Evolutionary conservation across 371 early-diverging fungal species (phyloP), one percentile per base, ranked within the genome.

Genomic region (Lichtheimia ramosa): DNA sequence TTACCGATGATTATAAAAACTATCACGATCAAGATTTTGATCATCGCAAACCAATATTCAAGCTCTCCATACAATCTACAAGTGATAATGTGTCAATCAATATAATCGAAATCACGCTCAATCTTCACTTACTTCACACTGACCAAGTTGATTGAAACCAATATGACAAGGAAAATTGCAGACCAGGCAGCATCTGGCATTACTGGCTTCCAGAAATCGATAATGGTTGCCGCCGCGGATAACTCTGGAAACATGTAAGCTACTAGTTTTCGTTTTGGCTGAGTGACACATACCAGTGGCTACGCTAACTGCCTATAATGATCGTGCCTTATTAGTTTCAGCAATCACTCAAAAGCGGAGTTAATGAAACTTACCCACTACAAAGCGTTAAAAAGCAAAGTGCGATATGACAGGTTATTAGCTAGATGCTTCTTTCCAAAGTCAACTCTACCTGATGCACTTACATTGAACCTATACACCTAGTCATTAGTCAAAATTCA

Each of bases 211-310:
- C 95, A 94, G 69, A 68, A 92, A 58, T 79, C 71, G 56, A 94
- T 83, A 59, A 94, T 82, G 39, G 90, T 74, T 24, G 90, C 91
- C 34, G 87, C 86, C n/a, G 93, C 93, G 15, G 88, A 82, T 40
- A 92, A 74, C 71, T 93, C 94, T 42, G 83, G 76, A 77, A n/a
- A 88, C 86, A 21, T 85, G 81, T 6, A 88, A 34, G 34, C 34
- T 34, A 34, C 34, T 34, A 34, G 34, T 34, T 5, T 34, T 34
- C 34, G 34, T 34, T 34, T 34, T 34, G 10, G 10, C 10, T 8
- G 10, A 34, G 34, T 34, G 34, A 34, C 34, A 34, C 34, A 34
- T 34, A 69, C 73, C 71, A 34, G 75, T 66, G 16, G 75, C 70
- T 54, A 74, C 71, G 24, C 72, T 66, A 34, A 74, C 71, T 57